Conservation (phyloP, 768 basidiomycete genomes). For the Peribolospora baueri region DNA sequence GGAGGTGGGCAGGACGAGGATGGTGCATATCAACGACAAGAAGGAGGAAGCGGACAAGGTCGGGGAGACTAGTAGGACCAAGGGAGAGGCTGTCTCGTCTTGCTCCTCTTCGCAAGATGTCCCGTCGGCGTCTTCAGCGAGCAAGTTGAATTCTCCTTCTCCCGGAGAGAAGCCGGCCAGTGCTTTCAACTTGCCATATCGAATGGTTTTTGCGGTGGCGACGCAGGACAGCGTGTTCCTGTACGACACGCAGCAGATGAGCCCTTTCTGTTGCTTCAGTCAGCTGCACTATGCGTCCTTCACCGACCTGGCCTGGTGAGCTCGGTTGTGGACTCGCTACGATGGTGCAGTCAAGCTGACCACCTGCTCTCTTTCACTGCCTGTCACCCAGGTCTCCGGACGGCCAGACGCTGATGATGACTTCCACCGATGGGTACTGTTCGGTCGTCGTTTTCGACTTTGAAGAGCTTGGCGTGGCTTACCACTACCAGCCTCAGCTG, state of each 20-base stretch:
- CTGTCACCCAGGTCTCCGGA: slow-evolving; percentile 59
- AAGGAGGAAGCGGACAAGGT: neutral
- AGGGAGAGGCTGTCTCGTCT: too few species aligned
- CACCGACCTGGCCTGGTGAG: slow-evolving; percentile 86
- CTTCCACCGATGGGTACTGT: slow-evolving; percentile 90
- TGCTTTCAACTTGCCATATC: slow-evolving; percentile 70
- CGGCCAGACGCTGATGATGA: slow-evolving; percentile 71
- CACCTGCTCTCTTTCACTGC: neutral
- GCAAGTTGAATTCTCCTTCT: too few species aligned
- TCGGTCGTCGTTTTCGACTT: slow-evolving; percentile 72
- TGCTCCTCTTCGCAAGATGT: too few species aligned
- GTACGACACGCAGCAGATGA: slow-evolving; percentile 89
- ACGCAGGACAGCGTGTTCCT: slow-evolving; percentile 89
- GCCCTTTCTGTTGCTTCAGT: slow-evolving; percentile 70
- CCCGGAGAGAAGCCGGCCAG: slow-evolving; percentile 18
- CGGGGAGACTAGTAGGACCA: neutral
- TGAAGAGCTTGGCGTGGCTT: slow-evolving; percentile 52
- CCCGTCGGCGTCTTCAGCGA: neutral
- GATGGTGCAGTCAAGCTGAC: neutral
- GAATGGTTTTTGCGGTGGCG: slow-evolving; percentile 82
- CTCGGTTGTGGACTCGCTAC: slow-evolving; percentile 5
- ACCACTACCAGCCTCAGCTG: slow-evolving; percentile 16
- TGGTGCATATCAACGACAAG: neutral
- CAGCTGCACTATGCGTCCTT: slow-evolving; percentile 95
- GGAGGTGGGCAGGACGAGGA: neutral